These are phyloP conservation scores for Coniochaeta sp. DNA, from an alignment of 2,329 filamentous ascomycete species.

Conservation along the genomic window DNA sequence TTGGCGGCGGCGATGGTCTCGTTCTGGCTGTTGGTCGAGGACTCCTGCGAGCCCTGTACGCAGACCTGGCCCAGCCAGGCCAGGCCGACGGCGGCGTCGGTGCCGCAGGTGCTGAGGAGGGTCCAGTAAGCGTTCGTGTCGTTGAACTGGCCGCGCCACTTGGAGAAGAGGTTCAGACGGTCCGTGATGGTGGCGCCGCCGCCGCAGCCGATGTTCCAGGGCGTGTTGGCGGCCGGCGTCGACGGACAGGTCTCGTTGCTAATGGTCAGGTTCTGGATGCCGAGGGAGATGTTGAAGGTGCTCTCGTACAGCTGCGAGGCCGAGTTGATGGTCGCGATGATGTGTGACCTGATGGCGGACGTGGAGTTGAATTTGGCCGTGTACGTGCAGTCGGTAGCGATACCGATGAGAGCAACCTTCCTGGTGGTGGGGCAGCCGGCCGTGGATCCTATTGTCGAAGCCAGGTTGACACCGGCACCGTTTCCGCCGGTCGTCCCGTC, in stretches of 20 bases:
- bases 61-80: conserved; percentile 92
- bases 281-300: conserved; percentile 91
- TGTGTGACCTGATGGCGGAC: conserved; percentile 59
- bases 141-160: conserved; percentile 70
- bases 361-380: conserved; percentile 62
- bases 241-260: conserved; percentile 69
- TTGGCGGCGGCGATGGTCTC: conserved; percentile 82
- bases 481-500: conserved; percentile 63
- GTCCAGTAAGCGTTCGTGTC: conserved; percentile 94
- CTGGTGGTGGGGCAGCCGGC: conserved; percentile 83
- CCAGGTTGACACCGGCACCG: conserved; percentile 71
- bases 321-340: conserved; percentile 77
- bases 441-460: conserved; percentile 70
- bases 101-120: conserved; percentile 73
- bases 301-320: conserved; percentile 84
- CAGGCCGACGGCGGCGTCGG: conserved; percentile 77
- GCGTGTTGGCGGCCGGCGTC: conserved; percentile 55
- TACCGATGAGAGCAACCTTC: conserved; percentile 83
- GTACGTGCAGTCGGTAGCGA: conserved; percentile 91
- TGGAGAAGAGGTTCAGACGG: conserved; percentile 80
- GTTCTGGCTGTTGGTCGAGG: conserved; percentile 41
- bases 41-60: conserved; percentile 46
- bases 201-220: conserved; percentile 79
- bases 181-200: conserved; percentile 58
- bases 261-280: conserved; percentile 78